These are phyloP conservation scores for Rhododendron ovatum DNA, from an alignment of 148 eudicot species.

Conservation along the genomic window DNA sequence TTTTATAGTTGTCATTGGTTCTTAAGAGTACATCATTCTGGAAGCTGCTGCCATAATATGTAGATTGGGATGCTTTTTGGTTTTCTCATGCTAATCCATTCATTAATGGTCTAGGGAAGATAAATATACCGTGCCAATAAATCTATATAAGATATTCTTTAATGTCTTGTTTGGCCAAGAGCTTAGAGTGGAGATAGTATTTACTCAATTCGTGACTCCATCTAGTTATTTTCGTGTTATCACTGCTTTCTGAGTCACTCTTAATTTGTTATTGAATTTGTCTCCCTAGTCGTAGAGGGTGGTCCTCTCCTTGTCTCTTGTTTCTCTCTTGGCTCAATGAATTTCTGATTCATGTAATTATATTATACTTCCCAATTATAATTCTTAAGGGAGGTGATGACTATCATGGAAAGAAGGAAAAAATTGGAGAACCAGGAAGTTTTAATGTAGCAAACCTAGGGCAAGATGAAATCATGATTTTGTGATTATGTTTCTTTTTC, in stretches of 20 bases:
- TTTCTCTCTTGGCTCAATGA: background rate
- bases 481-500: background rate
- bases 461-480: too few relatives aligned
- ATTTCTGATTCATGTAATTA: background rate
- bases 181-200: background rate
- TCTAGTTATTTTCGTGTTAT: background rate
- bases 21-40: background rate
- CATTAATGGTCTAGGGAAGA: background rate
- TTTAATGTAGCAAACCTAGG: too few relatives aligned
- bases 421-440: too few relatives aligned
- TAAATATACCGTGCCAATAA: too few relatives aligned
- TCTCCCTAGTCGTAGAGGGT: background rate
- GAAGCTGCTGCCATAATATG: background rate
- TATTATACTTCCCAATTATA: background rate
- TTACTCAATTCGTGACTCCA: background rate
- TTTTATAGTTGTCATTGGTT: background rate
- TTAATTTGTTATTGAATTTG: background rate
- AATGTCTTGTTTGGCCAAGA: background rate
- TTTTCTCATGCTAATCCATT: background rate
- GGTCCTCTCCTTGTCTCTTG: background rate
- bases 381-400: background rate
- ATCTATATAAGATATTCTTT: background rate
- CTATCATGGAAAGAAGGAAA: background rate
- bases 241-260: background rate
- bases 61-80: background rate